Evolutionary conservation across 495 filamentous ascomycete species (phyloP).

Genomic region (Talaromyces proteolyticus): DNA sequence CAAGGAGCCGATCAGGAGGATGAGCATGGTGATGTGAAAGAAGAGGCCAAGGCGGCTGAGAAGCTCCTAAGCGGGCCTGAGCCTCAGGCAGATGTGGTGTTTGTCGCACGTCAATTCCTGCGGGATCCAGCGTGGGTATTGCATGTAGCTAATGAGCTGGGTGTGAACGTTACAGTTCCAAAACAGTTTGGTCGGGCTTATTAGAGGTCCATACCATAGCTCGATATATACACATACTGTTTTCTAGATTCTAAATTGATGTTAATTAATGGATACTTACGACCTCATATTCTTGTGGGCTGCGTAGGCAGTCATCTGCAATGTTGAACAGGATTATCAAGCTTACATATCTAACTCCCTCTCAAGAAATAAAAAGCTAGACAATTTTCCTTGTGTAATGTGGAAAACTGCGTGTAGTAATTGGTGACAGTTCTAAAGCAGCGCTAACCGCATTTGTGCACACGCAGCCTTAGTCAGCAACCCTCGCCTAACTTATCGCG

Average conservation of each 20-base stretch:
- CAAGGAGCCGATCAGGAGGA: slow-evolving; percentile 33
- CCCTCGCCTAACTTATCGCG: not conserved
- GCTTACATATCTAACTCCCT: too few species aligned
- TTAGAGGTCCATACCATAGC: not conserved
- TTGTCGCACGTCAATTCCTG: slow-evolving; percentile 59
- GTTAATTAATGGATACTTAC: too few species aligned
- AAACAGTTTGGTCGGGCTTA: slow-evolving; percentile 39
- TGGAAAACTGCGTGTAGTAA: too few species aligned
- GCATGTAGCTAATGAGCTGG: slow-evolving; percentile 51
- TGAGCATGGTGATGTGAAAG: slow-evolving; percentile 19
- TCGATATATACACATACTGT: too few species aligned
- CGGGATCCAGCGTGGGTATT: slow-evolving; percentile 64
- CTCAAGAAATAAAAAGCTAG: too few species aligned
- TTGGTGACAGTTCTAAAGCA: too few species aligned
- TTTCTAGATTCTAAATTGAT: too few species aligned
- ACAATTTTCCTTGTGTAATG: too few species aligned
- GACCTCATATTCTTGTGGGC: too few species aligned
- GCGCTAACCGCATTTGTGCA: not conserved
- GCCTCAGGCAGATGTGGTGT: slow-evolving; percentile 56
- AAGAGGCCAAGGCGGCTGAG: slow-evolving; percentile 36
- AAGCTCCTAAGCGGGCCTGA: slow-evolving; percentile 21
- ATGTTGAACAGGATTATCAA: too few species aligned
- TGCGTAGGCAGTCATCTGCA: too few species aligned
- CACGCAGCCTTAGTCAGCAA: slow-evolving; percentile 1
- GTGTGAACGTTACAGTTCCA: slow-evolving; percentile 50